Evolutionary conservation across 2,329 filamentous ascomycete species (phyloP), one percentile per base, ranked within the genome.

Genomic region (Colletotrichum euphorbiae): DNA sequence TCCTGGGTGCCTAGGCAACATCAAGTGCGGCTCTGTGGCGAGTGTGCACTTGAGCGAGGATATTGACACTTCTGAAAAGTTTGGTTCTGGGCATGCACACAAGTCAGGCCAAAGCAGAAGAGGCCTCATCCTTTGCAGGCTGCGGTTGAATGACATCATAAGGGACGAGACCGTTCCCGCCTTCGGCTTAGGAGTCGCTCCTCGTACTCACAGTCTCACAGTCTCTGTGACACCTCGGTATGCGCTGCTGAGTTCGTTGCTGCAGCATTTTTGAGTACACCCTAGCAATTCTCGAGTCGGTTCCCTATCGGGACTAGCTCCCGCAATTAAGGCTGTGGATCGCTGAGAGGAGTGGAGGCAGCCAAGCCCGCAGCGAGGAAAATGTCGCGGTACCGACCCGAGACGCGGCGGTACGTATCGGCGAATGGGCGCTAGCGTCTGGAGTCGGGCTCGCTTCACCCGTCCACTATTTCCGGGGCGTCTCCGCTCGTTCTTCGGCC

Each of bases 401-500:
- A 56, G 28, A 54, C 24, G 11, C 33, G 31, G 17, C 42, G 51
- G 33, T 24, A 54, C 31, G 51, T 54, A 40, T 13, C 51, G 51
- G 33, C 6, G 12, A 9, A 19, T 45, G n/a, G 17, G 42, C 15
- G 36, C 9, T 38, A 38, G 36, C 36, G 33, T 38, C 42, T 45
- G 7, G 42, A 45, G 19, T 11, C 3, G 15, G 33, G 24, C 19
- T 24, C 62, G 48, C 40, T 31, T 33, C 58, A 38, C 21, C 24
- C 19, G n/a, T 33, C 28, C 36, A 38, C 11, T 63, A 57, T 67
- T 63, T 59, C 64, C 64, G 64, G 50, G 42, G n/a, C 43, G 59
- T 56, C 50, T 57, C 64, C 64, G 59, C 51, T 40, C 51, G 17
- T 56, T 38, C 59, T 50, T 55, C 64, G 64, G 28, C 51, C 63